phyloP scores from a whole-genome alignment of 73 alveolate genomes.

The Uronychia setigera region DNA sequence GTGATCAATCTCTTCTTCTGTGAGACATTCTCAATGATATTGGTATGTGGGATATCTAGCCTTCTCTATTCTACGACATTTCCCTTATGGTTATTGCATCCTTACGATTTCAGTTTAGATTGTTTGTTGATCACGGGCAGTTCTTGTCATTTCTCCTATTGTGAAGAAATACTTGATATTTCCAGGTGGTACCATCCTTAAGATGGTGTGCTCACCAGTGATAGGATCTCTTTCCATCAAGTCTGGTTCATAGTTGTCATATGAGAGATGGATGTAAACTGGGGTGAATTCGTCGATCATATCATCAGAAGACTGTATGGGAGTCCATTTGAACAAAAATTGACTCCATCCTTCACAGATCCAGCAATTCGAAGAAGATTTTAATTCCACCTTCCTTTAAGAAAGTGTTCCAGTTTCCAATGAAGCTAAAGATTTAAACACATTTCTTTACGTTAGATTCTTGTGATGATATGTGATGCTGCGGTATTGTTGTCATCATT shows the following conservation, averaged over 20 bases:
- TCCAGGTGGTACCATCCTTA: constrained; percentile 87
- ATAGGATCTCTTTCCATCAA: constrained; percentile 57
- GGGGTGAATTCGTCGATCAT: constrained; percentile 51
- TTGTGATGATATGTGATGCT: constrained; percentile 48
- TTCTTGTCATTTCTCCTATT: constrained; percentile 18
- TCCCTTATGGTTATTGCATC: too few species aligned
- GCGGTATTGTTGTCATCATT: constrained; percentile 32
- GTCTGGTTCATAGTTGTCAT: constrained; percentile 74
- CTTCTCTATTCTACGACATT: constrained; percentile 16
- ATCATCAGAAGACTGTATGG: constrained; percentile 31
- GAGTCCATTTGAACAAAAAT: constrained; percentile 22
- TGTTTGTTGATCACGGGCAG: constrained; percentile 10
- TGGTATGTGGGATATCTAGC: constrained; percentile 50
- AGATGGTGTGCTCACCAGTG: constrained; percentile 49
- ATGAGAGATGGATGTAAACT: constrained; percentile 72
- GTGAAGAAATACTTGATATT: constrained; percentile 71
- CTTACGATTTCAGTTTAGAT: background rate
- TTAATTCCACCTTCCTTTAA: constrained; percentile 30
- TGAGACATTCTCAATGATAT: constrained; percentile 34
- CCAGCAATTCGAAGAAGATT: constrained; percentile 82
- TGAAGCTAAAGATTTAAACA: background rate
- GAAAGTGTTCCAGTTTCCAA: constrained; percentile 19
- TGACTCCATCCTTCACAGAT: constrained; percentile 94
- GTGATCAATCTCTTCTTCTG: constrained; percentile 29
- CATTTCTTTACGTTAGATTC: constrained; percentile 44